A percentile compares a stretch with the other conserved stretches of the same genome.
phyloP scores from a whole-genome alignment of 768 basidiomycete species.

The Amanita jacksonii region DNA sequence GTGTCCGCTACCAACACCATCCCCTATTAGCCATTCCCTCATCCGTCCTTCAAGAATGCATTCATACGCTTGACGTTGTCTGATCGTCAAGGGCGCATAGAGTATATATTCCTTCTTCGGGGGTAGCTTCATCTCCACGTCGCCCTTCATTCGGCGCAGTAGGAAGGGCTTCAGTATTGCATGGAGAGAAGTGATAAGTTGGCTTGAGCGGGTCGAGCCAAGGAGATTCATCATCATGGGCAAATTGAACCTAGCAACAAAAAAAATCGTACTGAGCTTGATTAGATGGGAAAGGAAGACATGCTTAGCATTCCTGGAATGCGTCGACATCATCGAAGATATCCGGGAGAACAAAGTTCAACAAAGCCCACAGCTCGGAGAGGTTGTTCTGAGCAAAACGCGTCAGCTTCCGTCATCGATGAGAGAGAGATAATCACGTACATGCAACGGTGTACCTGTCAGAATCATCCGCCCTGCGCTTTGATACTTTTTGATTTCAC shows the following conservation, averaged over 20 bases:
- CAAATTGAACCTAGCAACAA: conserved; percentile 65
- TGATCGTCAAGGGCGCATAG: conserved; percentile 77
- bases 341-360: conserved; percentile 96
- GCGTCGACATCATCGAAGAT: conserved; percentile 89
- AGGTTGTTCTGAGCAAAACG: conserved; percentile 81
- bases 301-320: conserved; percentile 77
- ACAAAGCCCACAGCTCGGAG: conserved; percentile 85
- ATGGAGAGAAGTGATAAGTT: conserved; percentile 93
- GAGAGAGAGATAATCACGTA: conserved; percentile 24
- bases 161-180: conserved; percentile 95
- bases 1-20: conserved; percentile 16
- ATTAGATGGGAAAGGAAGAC: background rate
- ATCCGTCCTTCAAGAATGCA: conserved; percentile 64
- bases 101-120: conserved; percentile 91
- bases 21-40: conserved; percentile 46
- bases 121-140: conserved; percentile 92
- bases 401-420: conserved; percentile 1
- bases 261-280: background rate
- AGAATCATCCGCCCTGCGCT: conserved; percentile 86
- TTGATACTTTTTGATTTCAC: conserved; percentile 80
- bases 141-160: conserved; percentile 86
- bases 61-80: conserved; percentile 82
- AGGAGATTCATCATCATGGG: conserved; percentile 68
- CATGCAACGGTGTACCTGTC: conserved; percentile 94
- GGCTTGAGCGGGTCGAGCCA: conserved; percentile 50